phyloP scores from a whole-genome alignment of 1,284 basidiomycete species.

The Trametes sp. region DNA sequence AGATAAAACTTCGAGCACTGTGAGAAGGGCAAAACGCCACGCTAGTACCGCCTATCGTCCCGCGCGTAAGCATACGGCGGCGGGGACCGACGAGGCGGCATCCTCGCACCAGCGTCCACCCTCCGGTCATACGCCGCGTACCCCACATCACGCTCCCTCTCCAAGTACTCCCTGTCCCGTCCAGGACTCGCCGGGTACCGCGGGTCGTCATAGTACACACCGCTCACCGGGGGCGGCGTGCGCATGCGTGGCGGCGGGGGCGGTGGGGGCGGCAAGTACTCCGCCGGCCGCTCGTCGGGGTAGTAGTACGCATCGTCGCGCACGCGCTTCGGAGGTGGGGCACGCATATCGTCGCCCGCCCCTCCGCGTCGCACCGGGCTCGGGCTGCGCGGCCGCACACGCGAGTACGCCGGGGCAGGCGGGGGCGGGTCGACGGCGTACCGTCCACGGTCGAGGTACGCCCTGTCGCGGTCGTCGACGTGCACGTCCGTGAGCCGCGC shows the following conservation, averaged over 20 bases:
- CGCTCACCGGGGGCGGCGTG: constrained; percentile 29
- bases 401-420: constrained; percentile 30
- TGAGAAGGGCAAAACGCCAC: background rate
- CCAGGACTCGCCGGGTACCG: constrained; percentile 29
- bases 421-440: constrained; percentile 34
- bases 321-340: constrained; percentile 41
- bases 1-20: constrained; percentile 24
- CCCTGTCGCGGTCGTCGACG: constrained; percentile 31
- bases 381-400: constrained; percentile 45
- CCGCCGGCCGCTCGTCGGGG: constrained; percentile 23
- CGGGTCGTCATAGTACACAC: constrained; percentile 38
- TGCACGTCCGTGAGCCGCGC: constrained; percentile 40
- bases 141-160: constrained; percentile 32
- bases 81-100: constrained; percentile 36
- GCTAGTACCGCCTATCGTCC: constrained; percentile 39
- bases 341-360: constrained; percentile 39
- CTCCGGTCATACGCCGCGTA: constrained; percentile 37
- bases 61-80: constrained; percentile 36
- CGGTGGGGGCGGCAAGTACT: constrained; percentile 30
- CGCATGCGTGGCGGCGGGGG: constrained; percentile 30
- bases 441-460: constrained; percentile 36
- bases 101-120: constrained; percentile 23
- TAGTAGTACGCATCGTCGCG: constrained; percentile 44
- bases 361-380: constrained; percentile 37
- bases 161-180: constrained; percentile 37